phyloP scores from a whole-genome alignment of 306 rosid species.

The Casuarina equisetifolia region DNA sequence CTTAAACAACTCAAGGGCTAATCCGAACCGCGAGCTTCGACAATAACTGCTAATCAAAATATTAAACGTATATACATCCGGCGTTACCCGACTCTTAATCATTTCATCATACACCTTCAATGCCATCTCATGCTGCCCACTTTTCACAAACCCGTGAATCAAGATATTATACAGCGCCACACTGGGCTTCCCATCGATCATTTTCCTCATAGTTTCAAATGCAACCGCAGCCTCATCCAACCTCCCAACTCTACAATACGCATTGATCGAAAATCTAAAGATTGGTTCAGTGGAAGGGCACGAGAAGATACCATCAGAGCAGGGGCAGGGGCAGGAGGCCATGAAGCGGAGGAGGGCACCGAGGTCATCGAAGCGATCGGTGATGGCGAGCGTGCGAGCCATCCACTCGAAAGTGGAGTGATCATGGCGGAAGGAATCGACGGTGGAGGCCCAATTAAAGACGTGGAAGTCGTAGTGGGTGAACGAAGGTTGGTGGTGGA shows the following conservation, averaged over 20 bases:
- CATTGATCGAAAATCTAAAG: constrained; percentile 52
- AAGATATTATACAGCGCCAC: constrained; percentile 56
- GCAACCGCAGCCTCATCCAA: constrained; percentile 55
- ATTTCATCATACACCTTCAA: constrained; percentile 54
- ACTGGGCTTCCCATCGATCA: constrained; percentile 70
- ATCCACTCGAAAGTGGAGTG: constrained; percentile 79
- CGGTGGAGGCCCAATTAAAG: constrained; percentile 77
- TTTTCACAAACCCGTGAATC: constrained; percentile 81
- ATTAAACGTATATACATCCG: constrained; percentile 75
- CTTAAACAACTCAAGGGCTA: constrained; percentile 69
- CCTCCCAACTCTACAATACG: constrained; percentile 56
- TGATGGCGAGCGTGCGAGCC: constrained; percentile 59
- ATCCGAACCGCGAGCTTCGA: constrained; percentile 49
- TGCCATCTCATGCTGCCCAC: constrained; percentile 44
- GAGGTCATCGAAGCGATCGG: constrained; percentile 56
- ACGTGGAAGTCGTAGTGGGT: constrained; percentile 73
- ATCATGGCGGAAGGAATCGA: constrained; percentile 79
- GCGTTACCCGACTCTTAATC: constrained; percentile 53
- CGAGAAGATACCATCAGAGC: constrained; percentile 75
- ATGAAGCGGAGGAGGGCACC: constrained; percentile 56
- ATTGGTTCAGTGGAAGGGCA: constrained; percentile 67
- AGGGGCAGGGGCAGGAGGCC: constrained; percentile 66
- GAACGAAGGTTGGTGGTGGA: constrained; percentile 75
- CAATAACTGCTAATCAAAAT: constrained; percentile 80
- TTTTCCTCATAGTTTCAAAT: constrained; percentile 53